Evolutionary conservation across 108 stramenopile species (phyloP).

Genomic region (Skeletonema tropicum): DNA sequence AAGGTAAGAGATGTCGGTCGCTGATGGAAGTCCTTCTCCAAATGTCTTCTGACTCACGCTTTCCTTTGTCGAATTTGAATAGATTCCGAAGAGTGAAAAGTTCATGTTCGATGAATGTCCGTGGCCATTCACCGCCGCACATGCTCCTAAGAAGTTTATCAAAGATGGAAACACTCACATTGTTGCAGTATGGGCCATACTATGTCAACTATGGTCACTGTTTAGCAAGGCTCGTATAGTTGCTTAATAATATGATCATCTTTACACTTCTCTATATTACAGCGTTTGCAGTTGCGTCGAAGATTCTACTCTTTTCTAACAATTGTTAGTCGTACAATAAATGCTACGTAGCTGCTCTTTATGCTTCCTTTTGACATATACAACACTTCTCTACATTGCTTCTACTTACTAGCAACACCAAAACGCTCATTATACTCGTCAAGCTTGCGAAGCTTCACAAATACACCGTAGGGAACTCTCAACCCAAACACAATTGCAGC

Average conservation of each 20-base stretch:
- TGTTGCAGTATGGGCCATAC: conserved; percentile 28
- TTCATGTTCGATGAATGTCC: conserved; percentile 58
- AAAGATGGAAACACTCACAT: conserved; percentile 53
- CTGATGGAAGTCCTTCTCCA: not conserved
- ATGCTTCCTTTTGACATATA: not conserved
- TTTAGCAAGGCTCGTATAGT: conserved; percentile 22
- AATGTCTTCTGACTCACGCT: not conserved
- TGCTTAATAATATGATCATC: conserved; percentile 3
- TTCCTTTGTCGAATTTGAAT: not conserved
- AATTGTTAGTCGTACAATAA: not conserved
- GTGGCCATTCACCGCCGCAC: conserved; percentile 69
- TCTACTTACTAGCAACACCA: conserved; percentile 46
- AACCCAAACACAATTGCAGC: conserved; percentile 66
- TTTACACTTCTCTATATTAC: not conserved
- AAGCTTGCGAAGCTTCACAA: conserved; percentile 64
- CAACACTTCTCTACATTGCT: not conserved
- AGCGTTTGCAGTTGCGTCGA: not conserved
- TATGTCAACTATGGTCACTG: conserved; percentile 38
- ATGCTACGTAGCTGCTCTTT: conserved; percentile 1
- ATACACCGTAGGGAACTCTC: conserved; percentile 71
- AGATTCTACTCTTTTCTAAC: conserved; percentile 5
- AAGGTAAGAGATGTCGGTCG: conserved; percentile 31
- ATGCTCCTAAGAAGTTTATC: conserved; percentile 50
- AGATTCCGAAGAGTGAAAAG: conserved; percentile 44
- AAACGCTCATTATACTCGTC: conserved; percentile 85